Evolutionary conservation across 768 basidiomycete species (phyloP).

Genomic region (Trametes coccinea): DNA sequence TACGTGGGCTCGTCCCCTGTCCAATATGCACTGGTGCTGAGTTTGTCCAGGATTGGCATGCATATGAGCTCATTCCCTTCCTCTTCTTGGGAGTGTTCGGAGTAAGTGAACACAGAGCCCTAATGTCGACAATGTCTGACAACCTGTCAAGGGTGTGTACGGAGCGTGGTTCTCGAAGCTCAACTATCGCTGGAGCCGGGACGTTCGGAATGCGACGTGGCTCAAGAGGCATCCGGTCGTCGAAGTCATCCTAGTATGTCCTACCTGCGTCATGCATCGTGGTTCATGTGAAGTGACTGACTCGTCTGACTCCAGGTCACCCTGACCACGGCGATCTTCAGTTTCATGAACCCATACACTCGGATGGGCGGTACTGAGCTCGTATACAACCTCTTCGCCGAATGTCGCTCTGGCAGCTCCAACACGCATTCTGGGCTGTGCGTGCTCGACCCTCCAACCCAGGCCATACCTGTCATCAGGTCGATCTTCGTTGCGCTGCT

Average conservation of each 20-base stretch:
- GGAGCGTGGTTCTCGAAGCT: slow-evolving; percentile 92
- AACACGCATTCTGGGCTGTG: slow-evolving; percentile 71
- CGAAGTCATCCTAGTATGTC: slow-evolving; percentile 79
- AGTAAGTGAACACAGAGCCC: slow-evolving; percentile 42
- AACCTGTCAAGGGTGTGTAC: slow-evolving; percentile 69
- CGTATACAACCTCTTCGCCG: slow-evolving; percentile 87
- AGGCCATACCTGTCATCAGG: slow-evolving; percentile 62
- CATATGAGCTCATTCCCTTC: slow-evolving; percentile 84
- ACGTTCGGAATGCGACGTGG: slow-evolving; percentile 83
- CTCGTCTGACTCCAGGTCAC: slow-evolving; percentile 57
- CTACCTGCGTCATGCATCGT: not conserved
- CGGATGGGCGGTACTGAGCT: slow-evolving; percentile 96
- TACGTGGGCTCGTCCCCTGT: slow-evolving; percentile 25
- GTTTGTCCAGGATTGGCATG: slow-evolving; percentile 79
- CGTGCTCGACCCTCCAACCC: slow-evolving; percentile 55
- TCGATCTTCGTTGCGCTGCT: slow-evolving; percentile 76
- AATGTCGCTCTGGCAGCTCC: slow-evolving; percentile 64
- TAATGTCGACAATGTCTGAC: not conserved
- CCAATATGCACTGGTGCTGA: not conserved
- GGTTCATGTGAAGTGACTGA: not conserved
- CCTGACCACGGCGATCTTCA: slow-evolving; percentile 69
- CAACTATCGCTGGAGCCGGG: slow-evolving; percentile 85
- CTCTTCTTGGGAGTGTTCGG: slow-evolving; percentile 87
- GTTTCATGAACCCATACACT: slow-evolving; percentile 87
- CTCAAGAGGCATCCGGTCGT: slow-evolving; percentile 73